Conservation (phyloP, 1,139 yeast genomes). For the Taphrina pruni region DNA sequence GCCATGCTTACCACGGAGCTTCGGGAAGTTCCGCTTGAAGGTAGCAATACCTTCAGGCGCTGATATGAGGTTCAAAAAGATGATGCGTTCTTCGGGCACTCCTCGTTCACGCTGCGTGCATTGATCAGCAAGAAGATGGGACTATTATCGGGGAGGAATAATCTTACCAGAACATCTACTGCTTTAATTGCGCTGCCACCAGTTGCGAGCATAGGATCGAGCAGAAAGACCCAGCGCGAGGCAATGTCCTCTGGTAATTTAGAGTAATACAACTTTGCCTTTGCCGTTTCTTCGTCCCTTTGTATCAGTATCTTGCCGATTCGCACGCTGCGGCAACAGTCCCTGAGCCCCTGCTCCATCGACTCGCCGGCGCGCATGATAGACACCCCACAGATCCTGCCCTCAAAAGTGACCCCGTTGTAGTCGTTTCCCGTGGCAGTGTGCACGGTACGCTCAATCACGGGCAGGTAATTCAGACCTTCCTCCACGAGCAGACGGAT, state of each 20-base stretch:
- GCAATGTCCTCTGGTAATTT: slow-evolving; percentile 91
- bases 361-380: slow-evolving; percentile 98
- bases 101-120: slow-evolving; percentile 66
- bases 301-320: slow-evolving; percentile 95
- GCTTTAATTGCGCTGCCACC: slow-evolving; percentile 99
- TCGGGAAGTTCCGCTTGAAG: slow-evolving; percentile 79
- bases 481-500: slow-evolving; percentile 91
- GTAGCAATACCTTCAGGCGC: slow-evolving; percentile 90
- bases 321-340: slow-evolving; percentile 92
- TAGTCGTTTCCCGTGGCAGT: slow-evolving; percentile 68
- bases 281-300: slow-evolving; percentile 90
- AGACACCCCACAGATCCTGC: slow-evolving; percentile 96
- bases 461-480: slow-evolving; percentile 87
- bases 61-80: slow-evolving; percentile 87
- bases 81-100: slow-evolving; percentile 81
- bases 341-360: slow-evolving; percentile 97
- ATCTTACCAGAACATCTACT: slow-evolving; percentile 69
- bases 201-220: slow-evolving; percentile 97
- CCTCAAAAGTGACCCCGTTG: slow-evolving; percentile 81
- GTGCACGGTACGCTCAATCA: slow-evolving; percentile 65
- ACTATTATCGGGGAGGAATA: not conserved
- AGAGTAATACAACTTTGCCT: slow-evolving; percentile 69
- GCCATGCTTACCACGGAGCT: slow-evolving; percentile 57
- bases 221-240: slow-evolving; percentile 82
- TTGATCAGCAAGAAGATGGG: not conserved